phyloP scores from a whole-genome alignment of 2,329 filamentous ascomycete species.

The Colletotrichum acutatum region DNA sequence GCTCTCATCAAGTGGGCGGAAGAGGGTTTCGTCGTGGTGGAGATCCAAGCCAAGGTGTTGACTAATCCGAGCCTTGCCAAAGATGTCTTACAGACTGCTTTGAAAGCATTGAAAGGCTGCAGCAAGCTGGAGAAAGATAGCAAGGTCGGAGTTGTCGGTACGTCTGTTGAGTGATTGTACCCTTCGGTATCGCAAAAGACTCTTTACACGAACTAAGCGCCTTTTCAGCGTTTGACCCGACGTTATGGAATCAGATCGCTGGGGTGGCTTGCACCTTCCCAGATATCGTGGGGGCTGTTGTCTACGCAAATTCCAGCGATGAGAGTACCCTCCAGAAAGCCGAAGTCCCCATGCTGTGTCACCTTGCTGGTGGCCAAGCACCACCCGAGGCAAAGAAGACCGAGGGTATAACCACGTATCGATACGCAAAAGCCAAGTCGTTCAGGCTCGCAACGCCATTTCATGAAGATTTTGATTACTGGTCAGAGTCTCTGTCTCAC shows the following conservation, averaged over 20 bases:
- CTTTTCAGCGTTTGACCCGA: not conserved
- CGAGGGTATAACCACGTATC: no score
- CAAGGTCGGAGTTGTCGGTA: not conserved
- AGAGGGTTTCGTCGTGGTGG: constrained; percentile 72
- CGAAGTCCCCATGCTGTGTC: no score
- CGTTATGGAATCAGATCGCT: not conserved
- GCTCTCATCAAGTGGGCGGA: constrained; percentile 76
- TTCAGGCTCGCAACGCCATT: constrained; percentile 59
- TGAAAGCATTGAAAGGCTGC: not conserved
- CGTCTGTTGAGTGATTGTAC: not conserved
- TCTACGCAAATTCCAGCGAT: no score
- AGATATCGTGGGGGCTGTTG: no score
- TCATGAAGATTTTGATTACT: constrained; percentile 59
- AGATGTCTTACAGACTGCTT: not conserved
- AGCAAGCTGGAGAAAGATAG: not conserved
- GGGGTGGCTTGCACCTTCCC: not conserved
- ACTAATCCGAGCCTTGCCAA: not conserved
- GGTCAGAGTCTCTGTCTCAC: constrained; percentile 69
- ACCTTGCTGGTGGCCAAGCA: no score
- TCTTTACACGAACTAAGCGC: not conserved
- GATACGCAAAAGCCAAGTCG: constrained; percentile 38
- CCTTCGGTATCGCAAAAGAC: not conserved
- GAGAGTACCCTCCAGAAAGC: no score
- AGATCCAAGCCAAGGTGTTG: constrained; percentile 49
- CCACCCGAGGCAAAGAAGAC: no score